Evolutionary conservation across 495 filamentous ascomycete species (phyloP).

Genomic region (Astrocystis sublimbata): DNA sequence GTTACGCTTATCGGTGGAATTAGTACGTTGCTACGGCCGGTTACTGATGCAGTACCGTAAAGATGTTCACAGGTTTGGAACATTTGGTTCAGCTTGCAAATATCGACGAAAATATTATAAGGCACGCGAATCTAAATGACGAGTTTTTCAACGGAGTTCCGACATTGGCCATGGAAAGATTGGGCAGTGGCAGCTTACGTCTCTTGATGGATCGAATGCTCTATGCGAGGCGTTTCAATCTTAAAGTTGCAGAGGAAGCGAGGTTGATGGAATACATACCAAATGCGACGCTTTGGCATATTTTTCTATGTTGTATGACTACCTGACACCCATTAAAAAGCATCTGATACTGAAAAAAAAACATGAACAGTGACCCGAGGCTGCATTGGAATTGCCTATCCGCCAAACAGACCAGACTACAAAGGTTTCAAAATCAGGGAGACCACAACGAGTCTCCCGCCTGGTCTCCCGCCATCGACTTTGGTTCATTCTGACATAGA

Average conservation of each 20-base stretch:
- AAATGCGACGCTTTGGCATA: background rate
- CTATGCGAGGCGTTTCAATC: background rate
- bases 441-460: background rate
- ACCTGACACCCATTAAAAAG: background rate
- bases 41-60: background rate
- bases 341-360: background rate
- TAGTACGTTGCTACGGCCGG: background rate
- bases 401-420: background rate
- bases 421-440: background rate
- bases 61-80: slow-evolving; percentile 4
- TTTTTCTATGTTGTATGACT: slow-evolving; percentile 16
- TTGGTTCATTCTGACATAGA: slow-evolving; percentile 15
- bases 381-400: slow-evolving; percentile 8
- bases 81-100: slow-evolving; percentile 11
- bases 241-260: too few relatives aligned
- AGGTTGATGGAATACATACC: slow-evolving; percentile 17
- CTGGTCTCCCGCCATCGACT: background rate
- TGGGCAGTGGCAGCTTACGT: slow-evolving; percentile 1
- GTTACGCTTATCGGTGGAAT: background rate
- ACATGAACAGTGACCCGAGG: background rate
- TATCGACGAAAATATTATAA: background rate
- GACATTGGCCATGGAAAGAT: slow-evolving; percentile 6
- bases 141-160: background rate
- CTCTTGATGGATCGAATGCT: background rate
- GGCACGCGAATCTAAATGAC: background rate